Evolutionary conservation across 768 basidiomycete genomes (phyloP), one percentile per base, ranked within the genome.

Genomic region (Pleurotus citrinopileatus): DNA sequence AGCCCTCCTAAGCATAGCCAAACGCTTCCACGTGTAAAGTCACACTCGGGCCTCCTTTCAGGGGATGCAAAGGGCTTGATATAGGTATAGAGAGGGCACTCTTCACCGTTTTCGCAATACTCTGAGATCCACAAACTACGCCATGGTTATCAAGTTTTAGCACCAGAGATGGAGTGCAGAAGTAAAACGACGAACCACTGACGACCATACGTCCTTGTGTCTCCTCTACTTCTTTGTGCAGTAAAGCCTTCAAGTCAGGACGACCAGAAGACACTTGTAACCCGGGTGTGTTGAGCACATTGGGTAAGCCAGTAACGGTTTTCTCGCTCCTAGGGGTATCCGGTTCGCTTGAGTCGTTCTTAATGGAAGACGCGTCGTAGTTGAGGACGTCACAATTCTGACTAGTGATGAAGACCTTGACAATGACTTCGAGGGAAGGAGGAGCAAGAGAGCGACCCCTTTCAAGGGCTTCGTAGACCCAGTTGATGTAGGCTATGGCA

Each of bases 391-490:
- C 60, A 6, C 60, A 52, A 40, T 63, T 61, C 37, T 55, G 55
- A 12, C 53, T 52, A 13, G 80, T 81, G 52, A 72, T 61, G 61
- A 72, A 76, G 29, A 81, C 60, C n/a, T 67, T 67, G 60, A 81
- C 65, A 25, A 69, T 64, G 37, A 80, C 61, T 0, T 60, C 59
- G 27, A 80, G 28, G 19, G 59, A 63, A 0, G 64, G 23, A 1
- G 72, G 70, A 4, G 66, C 56, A 25, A 64, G 53, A 25, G 62
- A 60, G 3, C 74, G 57, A 0, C 70, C 69, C 42, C 63, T 62
- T 6, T 61, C 38, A 5, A 81, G 69, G 0, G 66, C 59, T 2
- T 73, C 67, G 6, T 72, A 66, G 44, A 82, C 76, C 80, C 81
- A 83, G 8, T 64, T 61, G 20, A 77, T 53, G 42, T 80, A 75